phyloP scores from a whole-genome alignment of 805 yeast genomes.

The Ogataea henricii region DNA sequence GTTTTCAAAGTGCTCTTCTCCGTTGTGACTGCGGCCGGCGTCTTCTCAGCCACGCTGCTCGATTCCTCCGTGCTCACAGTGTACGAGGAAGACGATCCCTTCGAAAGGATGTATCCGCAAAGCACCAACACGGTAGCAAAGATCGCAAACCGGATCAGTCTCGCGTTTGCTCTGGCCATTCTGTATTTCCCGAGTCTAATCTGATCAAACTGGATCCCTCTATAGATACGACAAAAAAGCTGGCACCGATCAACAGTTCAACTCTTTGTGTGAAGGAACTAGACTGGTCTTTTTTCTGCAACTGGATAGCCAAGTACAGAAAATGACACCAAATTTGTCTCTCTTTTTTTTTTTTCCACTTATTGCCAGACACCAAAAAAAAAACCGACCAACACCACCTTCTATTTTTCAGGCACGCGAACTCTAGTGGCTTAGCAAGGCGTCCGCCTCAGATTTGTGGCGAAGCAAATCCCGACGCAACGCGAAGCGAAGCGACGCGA shows the following conservation, averaged over 20 bases:
- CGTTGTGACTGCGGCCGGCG: neutral
- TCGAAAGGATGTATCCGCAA: conserved; percentile 50
- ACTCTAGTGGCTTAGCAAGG: neutral
- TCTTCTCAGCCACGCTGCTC: neutral
- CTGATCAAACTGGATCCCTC: neutral
- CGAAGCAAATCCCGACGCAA: neutral
- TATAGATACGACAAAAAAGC: neutral
- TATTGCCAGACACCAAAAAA: neutral
- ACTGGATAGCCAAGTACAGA: neutral
- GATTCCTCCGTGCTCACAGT: conserved; percentile 1
- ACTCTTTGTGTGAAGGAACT: neutral
- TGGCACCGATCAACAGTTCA: conserved; percentile 4
- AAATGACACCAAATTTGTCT: conserved; percentile 5
- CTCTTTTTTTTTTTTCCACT: conserved; percentile 1
- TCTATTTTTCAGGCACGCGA: neutral
- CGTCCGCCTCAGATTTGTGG: conserved; percentile 3
- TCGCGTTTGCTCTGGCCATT: conserved; percentile 51
- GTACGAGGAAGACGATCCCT: conserved; percentile 43
- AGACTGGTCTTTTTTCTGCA: neutral
- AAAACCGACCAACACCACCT: neutral
- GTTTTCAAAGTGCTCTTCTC: conserved; percentile 4
- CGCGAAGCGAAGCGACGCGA: neutral
- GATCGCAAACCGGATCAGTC: conserved; percentile 48
- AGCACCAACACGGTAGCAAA: conserved; percentile 47
- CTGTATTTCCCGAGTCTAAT: neutral